Conservation (phyloP, 768 basidiomycete genomes). For the Collybiopsis confluens region DNA sequence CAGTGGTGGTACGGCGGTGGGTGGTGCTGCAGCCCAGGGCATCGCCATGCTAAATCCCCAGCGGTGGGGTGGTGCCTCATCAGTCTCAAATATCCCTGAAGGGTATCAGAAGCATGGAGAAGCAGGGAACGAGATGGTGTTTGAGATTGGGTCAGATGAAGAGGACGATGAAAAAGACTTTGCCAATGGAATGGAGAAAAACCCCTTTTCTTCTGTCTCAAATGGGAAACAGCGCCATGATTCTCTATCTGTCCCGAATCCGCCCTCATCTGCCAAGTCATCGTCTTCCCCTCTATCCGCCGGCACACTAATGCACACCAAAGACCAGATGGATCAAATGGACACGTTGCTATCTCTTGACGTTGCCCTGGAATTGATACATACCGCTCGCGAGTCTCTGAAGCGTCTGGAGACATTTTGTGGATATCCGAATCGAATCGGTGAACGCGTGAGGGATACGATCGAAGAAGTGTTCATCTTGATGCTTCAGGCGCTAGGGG, state of each 20-base stretch:
- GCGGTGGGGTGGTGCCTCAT: slow-evolving; percentile 60
- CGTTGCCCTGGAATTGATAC: slow-evolving; percentile 86
- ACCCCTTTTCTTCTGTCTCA: no score
- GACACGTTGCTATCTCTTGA: slow-evolving; percentile 92
- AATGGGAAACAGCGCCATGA: no score
- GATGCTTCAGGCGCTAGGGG: slow-evolving; percentile 71
- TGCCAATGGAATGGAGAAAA: no score
- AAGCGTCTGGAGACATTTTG: slow-evolving; percentile 92
- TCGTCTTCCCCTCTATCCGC: background rate
- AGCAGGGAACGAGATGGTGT: slow-evolving; percentile 40
- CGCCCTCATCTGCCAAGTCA: background rate
- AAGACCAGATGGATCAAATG: slow-evolving; percentile 36
- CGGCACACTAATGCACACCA: background rate
- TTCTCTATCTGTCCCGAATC: background rate
- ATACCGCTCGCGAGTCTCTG: slow-evolving; percentile 84
- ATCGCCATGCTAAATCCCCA: slow-evolving; percentile 89
- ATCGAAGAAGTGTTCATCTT: slow-evolving; percentile 93
- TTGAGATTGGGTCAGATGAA: slow-evolving; percentile 45
- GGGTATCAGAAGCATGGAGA: slow-evolving; percentile 35
- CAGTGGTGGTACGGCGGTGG: slow-evolving; percentile 70
- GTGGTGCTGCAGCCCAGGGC: slow-evolving; percentile 75
- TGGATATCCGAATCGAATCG: slow-evolving; percentile 78
- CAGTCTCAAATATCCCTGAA: background rate
- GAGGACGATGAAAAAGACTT: slow-evolving; percentile 26
- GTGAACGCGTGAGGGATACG: slow-evolving; percentile 83